These are phyloP conservation scores for Fibroporia radiculosa DNA, from an alignment of 768 basidiomycete species.

Conservation along the genomic window DNA sequence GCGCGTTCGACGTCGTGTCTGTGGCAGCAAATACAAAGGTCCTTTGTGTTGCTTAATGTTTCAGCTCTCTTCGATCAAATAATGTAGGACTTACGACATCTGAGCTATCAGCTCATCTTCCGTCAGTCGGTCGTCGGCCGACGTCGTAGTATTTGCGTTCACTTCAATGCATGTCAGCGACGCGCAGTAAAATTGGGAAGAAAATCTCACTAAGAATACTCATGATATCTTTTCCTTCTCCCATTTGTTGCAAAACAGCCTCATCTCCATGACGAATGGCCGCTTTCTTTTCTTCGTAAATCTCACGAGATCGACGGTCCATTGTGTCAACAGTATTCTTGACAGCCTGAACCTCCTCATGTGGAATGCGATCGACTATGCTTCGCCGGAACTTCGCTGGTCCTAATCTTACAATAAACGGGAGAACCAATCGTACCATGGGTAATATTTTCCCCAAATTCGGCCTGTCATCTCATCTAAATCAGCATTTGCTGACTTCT, in stretches of 20 bases:
- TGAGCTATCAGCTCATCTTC: slow-evolving; percentile 22
- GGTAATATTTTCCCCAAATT: neutral
- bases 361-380: slow-evolving; percentile 3
- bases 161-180: too few species aligned
- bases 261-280: slow-evolving; percentile 10
- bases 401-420: neutral
- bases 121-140: slow-evolving; percentile 12
- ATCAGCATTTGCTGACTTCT: neutral
- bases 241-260: slow-evolving; percentile 5
- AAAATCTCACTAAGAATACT: slow-evolving; percentile 34
- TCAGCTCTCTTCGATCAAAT: neutral
- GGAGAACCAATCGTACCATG: neutral
- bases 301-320: slow-evolving; percentile 5
- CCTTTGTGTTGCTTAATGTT: slow-evolving; percentile 13
- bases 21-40: slow-evolving; percentile 23
- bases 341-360: slow-evolving; percentile 5
- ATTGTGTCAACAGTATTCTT: slow-evolving; percentile 6
- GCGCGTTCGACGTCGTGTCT: slow-evolving; percentile 12
- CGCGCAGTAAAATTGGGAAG: neutral
- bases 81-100: slow-evolving; percentile 17
- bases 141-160: slow-evolving; percentile 11
- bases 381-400: too few species aligned
- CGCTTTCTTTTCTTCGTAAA: slow-evolving; percentile 8
- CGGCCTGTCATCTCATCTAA: neutral
- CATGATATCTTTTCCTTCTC: slow-evolving; percentile 15